Percentiles rank a stretch among this genome's conserved stretches.
phyloP scores from a whole-genome alignment of 352 stramenopile genomes.

The Globisporangium mamillatum region DNA sequence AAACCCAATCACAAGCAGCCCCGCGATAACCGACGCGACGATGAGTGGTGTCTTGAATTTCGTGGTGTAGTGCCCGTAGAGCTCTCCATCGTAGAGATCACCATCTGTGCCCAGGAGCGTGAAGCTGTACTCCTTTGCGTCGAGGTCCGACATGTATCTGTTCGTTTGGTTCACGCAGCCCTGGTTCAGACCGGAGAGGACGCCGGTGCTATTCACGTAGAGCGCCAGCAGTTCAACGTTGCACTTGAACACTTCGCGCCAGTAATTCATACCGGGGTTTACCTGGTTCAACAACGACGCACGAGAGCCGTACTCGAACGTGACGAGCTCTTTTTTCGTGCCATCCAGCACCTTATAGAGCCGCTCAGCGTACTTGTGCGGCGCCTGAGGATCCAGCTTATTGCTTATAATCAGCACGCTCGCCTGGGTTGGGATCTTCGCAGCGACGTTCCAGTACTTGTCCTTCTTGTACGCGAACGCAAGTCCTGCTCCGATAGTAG shows the following conservation, averaged over 20 bases:
- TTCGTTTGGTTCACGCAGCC: not conserved
- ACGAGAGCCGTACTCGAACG: constrained; percentile 41
- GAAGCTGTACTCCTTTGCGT: not conserved
- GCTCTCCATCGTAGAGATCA: not conserved
- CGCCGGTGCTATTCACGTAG: not conserved
- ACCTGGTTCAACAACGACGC: constrained; percentile 33
- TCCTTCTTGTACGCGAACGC: constrained; percentile 46
- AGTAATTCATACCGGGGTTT: constrained; percentile 11
- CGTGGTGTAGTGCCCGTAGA: not conserved
- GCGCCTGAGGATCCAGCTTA: constrained; percentile 50
- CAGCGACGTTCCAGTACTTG: constrained; percentile 47
- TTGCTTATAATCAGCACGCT: constrained; percentile 49
- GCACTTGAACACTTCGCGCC: not conserved
- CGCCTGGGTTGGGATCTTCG: constrained; percentile 30
- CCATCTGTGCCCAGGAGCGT: not conserved
- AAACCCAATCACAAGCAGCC: not conserved
- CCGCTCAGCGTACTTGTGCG: constrained; percentile 45
- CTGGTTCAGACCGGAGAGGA: not conserved
- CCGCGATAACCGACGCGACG: not conserved
- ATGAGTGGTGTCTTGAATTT: not conserved
- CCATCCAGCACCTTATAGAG: constrained; percentile 31
- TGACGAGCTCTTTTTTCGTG: constrained; percentile 39
- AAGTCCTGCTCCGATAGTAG: constrained; percentile 14
- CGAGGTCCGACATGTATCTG: not conserved
- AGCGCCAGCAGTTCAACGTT: not conserved